These are phyloP conservation scores for Coemansia sp. DNA, from an alignment of 192 early-diverging fungal species.

Conservation along the genomic window DNA sequence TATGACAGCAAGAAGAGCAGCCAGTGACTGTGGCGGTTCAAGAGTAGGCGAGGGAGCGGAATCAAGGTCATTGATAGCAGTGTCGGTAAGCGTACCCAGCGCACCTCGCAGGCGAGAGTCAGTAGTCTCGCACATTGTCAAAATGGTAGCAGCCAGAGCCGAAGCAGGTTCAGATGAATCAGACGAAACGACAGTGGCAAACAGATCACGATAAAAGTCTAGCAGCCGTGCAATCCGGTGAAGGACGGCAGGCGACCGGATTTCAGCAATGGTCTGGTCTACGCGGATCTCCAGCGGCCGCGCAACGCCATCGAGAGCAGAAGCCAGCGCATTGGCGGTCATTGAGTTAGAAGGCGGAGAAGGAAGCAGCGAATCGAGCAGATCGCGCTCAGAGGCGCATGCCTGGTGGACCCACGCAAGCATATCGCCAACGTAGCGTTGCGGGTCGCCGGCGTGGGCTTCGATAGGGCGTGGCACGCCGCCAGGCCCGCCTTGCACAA, in stretches of 20 bases:
- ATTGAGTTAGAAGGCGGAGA: not conserved
- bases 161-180: not conserved
- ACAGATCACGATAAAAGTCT: slow-evolving; percentile 29
- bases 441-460: slow-evolving; percentile 85
- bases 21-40: slow-evolving; percentile 24
- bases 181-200: slow-evolving; percentile 10
- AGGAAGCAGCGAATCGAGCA: slow-evolving; percentile 62
- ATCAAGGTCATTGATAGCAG: slow-evolving; percentile 16
- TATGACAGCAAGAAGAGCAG: slow-evolving; percentile 13
- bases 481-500: slow-evolving; percentile 25
- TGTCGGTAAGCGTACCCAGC: slow-evolving; percentile 13
- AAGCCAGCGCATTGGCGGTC: slow-evolving; percentile 12
- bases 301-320: slow-evolving; percentile 25
- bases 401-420: slow-evolving; percentile 96
- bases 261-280: slow-evolving; percentile 21
- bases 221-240: slow-evolving; percentile 32
- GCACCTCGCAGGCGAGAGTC: slow-evolving; percentile 3
- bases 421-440: slow-evolving; percentile 94
- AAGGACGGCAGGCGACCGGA: slow-evolving; percentile 15
- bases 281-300: slow-evolving; percentile 47
- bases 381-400: slow-evolving; percentile 80
- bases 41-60: slow-evolving; percentile 21
- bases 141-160: slow-evolving; percentile 17
- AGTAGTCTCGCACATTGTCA: not conserved
- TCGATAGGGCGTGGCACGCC: slow-evolving; percentile 78